A percentile compares a stretch with the other conserved stretches of the same genome.
Conservation (phyloP, 139 green algal species). For the Eudorina sp. region DNA sequence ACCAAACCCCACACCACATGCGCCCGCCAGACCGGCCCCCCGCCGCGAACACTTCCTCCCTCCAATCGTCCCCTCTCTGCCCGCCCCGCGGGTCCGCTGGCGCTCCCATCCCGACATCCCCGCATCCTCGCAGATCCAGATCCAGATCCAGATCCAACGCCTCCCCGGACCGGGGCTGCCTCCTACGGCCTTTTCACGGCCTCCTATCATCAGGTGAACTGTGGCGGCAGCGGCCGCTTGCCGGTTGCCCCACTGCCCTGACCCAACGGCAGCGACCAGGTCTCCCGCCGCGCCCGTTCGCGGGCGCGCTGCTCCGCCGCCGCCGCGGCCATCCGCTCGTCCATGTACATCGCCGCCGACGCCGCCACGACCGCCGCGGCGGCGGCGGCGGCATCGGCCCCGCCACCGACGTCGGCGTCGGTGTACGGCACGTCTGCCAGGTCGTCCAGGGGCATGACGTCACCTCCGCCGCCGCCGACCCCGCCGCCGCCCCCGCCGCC, state of each 20-base stretch:
- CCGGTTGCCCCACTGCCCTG: constrained; percentile 36
- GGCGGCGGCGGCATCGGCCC: background rate
- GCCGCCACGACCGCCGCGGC: too few relatives aligned
- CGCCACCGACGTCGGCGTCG: background rate
- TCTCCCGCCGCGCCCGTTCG: constrained; percentile 39
- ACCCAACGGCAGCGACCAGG: constrained; percentile 42
- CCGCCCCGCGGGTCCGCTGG: too few relatives aligned
- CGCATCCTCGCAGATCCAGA: too few relatives aligned
- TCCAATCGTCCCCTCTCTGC: too few relatives aligned
- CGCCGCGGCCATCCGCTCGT: constrained; percentile 7
- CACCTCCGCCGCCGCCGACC: background rate
- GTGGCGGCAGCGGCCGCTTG: background rate
- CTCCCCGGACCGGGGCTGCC: too few relatives aligned
- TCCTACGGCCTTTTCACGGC: too few relatives aligned
- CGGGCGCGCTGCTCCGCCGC: constrained; percentile 39
- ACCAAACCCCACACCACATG: too few relatives aligned
- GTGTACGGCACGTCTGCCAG: background rate
- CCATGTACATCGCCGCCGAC: background rate
- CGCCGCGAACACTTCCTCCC: too few relatives aligned
- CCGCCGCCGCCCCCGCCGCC: background rate
- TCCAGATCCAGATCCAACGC: too few relatives aligned
- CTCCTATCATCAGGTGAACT: background rate
- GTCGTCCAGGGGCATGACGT: background rate
- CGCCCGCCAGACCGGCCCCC: too few relatives aligned
- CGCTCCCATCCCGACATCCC: too few relatives aligned